These are phyloP conservation scores for barley (Hordeum vulgare) DNA, from an alignment of 176 grass and related monocot genomes.

Conservation along the genomic window DNA sequence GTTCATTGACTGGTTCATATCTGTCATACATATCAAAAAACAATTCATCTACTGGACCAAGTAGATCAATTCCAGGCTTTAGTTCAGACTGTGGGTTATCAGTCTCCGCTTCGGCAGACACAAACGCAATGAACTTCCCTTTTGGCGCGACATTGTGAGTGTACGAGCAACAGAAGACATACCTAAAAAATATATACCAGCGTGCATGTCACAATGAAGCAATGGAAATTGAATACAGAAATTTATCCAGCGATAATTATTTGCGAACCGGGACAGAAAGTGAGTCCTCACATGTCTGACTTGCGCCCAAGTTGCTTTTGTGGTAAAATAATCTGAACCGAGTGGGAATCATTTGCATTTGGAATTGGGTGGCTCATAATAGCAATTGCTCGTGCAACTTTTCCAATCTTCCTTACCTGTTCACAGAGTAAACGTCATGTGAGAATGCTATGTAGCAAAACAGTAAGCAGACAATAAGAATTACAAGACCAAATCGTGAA, in stretches of 20 bases:
- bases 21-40: conserved; percentile 88
- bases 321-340: conserved; percentile 75
- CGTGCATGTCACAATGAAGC: conserved; percentile 19
- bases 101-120: conserved; percentile 76
- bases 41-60: conserved; percentile 78
- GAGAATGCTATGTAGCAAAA: neutral
- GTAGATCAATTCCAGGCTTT: conserved; percentile 71
- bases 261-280: neutral
- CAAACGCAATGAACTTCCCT: conserved; percentile 88
- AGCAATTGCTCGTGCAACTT: conserved; percentile 77
- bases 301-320: conserved; percentile 89
- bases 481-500: neutral
- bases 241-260: neutral
- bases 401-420: conserved; percentile 84
- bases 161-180: conserved; percentile 92
- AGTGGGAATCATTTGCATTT: conserved; percentile 69
- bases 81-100: conserved; percentile 59
- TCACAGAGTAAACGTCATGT: neutral
- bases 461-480: neutral
- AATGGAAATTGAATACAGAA: neutral
- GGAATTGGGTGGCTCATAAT: conserved; percentile 91
- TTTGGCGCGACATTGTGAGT: conserved; percentile 81
- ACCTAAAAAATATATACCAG: conserved; percentile 51
- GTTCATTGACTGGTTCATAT: conserved; percentile 74
- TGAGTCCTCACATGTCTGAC: conserved; percentile 72